A percentile compares a stretch with the other conserved stretches of the same genome.
Evolutionary conservation across 345 rosid genomes (phyloP).

Genomic region (Aegle marmelos): DNA sequence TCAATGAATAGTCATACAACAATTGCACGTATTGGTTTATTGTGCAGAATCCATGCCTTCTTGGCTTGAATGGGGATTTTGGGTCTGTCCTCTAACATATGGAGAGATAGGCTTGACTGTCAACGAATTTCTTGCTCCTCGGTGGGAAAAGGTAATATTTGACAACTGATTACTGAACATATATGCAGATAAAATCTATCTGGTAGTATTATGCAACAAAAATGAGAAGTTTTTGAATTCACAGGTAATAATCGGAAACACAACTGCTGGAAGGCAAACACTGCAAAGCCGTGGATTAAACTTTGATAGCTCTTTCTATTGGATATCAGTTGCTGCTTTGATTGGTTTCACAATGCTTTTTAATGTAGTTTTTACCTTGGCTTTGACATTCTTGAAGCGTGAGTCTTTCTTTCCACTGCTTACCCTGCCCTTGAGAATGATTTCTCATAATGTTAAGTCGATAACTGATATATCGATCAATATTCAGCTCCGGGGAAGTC

Average conservation of each 20-base stretch:
- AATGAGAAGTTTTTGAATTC: background rate
- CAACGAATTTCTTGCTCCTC: conserved; percentile 63
- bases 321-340: conserved; percentile 35
- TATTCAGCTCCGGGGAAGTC: conserved; percentile 41
- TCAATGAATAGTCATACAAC: background rate
- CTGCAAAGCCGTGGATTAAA: conserved; percentile 44
- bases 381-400: conserved; percentile 37
- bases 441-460: background rate
- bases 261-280: conserved; percentile 26
- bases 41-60: conserved; percentile 29
- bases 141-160: conserved; percentile 42
- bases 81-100: conserved; percentile 69
- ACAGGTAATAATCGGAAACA: conserved; percentile 5
- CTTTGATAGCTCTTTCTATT: conserved; percentile 23
- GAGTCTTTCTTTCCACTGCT: conserved; percentile 12
- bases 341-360: conserved; percentile 40
- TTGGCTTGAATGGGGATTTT: conserved; percentile 66
- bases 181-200: background rate
- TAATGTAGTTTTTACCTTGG: conserved; percentile 33
- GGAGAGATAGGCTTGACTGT: conserved; percentile 55
- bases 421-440: background rate
- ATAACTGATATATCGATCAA: background rate
- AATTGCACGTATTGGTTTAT: background rate
- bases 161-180: background rate
- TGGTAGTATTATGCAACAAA: background rate